Conservation (phyloP, 352 stramenopile genomes). For the Thalassiosira mediterranea region DNA sequence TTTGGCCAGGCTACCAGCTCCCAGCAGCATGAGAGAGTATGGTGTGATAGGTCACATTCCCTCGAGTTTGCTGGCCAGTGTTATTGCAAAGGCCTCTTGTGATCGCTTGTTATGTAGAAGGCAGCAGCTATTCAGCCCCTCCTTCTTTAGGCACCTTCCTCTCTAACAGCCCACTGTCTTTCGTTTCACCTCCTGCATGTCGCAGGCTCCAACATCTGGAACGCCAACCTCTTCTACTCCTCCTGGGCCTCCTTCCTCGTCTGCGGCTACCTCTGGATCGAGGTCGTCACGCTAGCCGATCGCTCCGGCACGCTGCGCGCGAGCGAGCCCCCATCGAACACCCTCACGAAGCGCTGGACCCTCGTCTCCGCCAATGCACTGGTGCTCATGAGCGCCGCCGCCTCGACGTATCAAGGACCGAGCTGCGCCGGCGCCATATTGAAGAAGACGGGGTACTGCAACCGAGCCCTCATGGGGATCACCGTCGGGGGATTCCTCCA, state of each 20-base stretch:
- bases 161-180: too few species aligned
- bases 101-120: too few species aligned
- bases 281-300: conserved; percentile 24
- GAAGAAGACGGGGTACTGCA: conserved; percentile 33
- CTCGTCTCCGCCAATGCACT: conserved; percentile 14
- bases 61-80: too few species aligned
- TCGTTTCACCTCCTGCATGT: too few species aligned
- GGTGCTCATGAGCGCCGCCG: conserved; percentile 17
- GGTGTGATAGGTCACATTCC: too few species aligned
- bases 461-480: conserved; percentile 17
- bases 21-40: too few species aligned
- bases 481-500: conserved; percentile 39
- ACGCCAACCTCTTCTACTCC: conserved; percentile 53
- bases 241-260: conserved; percentile 26
- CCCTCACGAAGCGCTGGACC: conserved; percentile 37
- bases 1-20: too few species aligned
- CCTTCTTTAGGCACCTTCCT: too few species aligned
- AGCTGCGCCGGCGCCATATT: conserved; percentile 18
- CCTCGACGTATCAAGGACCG: conserved; percentile 14
- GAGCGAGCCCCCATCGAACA: not conserved
- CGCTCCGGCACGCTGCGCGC: not conserved
- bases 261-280: conserved; percentile 25
- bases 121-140: too few species aligned
- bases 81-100: too few species aligned
- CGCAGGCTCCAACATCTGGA: conserved; percentile 38